Base-by-base conservation (phyloP, 2,329 filamentous ascomycete genomes). In the Exophiala mesophila region DNA sequence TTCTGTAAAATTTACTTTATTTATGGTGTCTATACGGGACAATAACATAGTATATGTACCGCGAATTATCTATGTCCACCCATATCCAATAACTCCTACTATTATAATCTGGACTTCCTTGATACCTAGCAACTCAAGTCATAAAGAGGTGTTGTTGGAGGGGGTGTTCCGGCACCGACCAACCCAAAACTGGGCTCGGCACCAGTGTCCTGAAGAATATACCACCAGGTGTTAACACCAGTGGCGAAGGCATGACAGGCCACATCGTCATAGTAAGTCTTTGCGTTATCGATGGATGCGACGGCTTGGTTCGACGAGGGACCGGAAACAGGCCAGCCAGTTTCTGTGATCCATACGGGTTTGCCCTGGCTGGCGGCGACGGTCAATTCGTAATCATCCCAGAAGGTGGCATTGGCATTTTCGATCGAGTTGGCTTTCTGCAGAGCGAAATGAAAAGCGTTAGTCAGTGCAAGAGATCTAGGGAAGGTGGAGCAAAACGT, bases 361-460 rank as follows among this genome's bases (percentile, higher is more conserved):
- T 76, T 76, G 59, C 76, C 77, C 24, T 73, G 69, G 24, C 77
- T 73, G 32, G 71, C 80, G 12, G 60, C 65, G 49, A 74, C 63
- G 23, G 83, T 85, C 45, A 74, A 71, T 36, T 72, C 65, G 28
- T 84, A 70, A 12, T 86, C 81, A 10, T 75, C 71, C 58, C 81
- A 70, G 71, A 94, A 92, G 37, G 88, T 77, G 13, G 63, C 56
- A 58, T 78, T 76, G 56, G 74, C 82, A 50, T 80, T 72, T 1
- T 69, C 71, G 57, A 94, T 81, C 56, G 65, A 66, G 49, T 57
- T 57, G 17, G 32, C 38, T 28, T 57, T 52, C 23, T 26, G 23
- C 12, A 26, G 23, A 6, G 23, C 6, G 23, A 26, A 12, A 26
- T 6, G 12, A 26, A 26, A 26, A 12, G 12, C 7, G 23, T 26